A percentile compares a stretch with the other conserved stretches of the same genome.
phyloP scores from a whole-genome alignment of 1,284 basidiomycete genomes.

The Golubevia sp. region DNA sequence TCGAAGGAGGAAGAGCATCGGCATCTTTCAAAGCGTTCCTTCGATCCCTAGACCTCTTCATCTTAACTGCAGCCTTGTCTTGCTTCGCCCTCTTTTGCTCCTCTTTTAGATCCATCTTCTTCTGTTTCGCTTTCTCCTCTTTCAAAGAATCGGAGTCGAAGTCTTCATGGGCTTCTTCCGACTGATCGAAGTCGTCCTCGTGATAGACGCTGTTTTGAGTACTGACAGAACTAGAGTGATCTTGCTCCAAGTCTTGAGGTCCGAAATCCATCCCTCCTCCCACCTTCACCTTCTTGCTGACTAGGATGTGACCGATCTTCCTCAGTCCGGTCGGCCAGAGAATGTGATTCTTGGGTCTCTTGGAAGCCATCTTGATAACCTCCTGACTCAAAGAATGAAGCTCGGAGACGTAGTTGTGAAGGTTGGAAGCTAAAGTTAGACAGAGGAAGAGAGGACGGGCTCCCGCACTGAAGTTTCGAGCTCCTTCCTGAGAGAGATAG shows the following conservation, averaged over 20 bases:
- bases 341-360: slow-evolving; percentile 63
- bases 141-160: slow-evolving; percentile 12
- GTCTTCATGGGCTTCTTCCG: neutral
- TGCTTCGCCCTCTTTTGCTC: slow-evolving; percentile 14
- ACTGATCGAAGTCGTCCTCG: neutral
- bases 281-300: neutral
- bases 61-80: neutral
- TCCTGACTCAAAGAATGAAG: slow-evolving; percentile 65
- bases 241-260: neutral
- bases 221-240: neutral
- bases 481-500: slow-evolving; percentile 21
- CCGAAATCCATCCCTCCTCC: neutral
- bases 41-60: no score
- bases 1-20: slow-evolving; percentile 15
- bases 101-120: slow-evolving; percentile 7
- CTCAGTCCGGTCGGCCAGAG: slow-evolving; percentile 68
- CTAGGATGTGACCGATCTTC: slow-evolving; percentile 60
- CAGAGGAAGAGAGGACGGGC: slow-evolving; percentile 65
- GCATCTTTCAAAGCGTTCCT: neutral
- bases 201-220: neutral
- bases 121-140: slow-evolving; percentile 9
- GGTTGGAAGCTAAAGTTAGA: slow-evolving; percentile 66
- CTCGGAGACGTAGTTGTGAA: slow-evolving; percentile 64
- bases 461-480: slow-evolving; percentile 18
- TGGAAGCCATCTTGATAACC: slow-evolving; percentile 63